These are phyloP conservation scores for Mycena epipterygia DNA, from an alignment of 768 basidiomycete genomes.

Conservation along the genomic window DNA sequence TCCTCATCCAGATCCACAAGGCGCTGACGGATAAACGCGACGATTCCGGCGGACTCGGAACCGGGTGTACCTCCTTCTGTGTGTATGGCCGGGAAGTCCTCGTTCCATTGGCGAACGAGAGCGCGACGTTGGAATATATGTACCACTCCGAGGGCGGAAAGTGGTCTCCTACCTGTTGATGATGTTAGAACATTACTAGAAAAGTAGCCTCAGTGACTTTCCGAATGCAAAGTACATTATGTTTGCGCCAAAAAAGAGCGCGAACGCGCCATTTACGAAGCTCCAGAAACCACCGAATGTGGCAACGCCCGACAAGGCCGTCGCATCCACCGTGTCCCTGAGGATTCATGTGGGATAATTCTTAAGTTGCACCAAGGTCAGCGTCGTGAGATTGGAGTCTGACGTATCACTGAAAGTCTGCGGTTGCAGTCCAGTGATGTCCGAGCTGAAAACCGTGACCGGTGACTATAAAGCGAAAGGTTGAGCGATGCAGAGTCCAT, in stretches of 20 bases:
- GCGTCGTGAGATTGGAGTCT: too few species aligned
- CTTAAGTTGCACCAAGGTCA: too few species aligned
- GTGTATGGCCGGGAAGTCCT: constrained; percentile 17
- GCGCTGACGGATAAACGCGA: too few species aligned
- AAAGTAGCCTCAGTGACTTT: background rate
- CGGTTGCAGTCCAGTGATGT: too few species aligned
- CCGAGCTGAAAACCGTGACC: too few species aligned
- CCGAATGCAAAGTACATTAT: constrained; percentile 20
- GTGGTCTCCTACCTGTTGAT: background rate
- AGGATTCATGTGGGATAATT: background rate
- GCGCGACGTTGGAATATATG: constrained; percentile 14
- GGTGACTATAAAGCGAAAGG: too few species aligned
- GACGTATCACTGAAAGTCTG: too few species aligned
- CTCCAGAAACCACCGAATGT: constrained; percentile 21
- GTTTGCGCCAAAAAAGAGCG: constrained; percentile 21
- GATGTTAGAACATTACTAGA: background rate
- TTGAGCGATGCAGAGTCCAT: too few species aligned
- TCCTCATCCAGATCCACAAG: too few species aligned
- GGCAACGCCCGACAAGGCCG: background rate
- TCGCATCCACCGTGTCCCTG: background rate
- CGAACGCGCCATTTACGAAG: constrained; percentile 14
- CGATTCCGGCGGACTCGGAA: constrained; percentile 15
- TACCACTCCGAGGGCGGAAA: constrained; percentile 16
- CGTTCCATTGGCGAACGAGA: constrained; percentile 10
- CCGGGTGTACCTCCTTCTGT: constrained; percentile 4